Evolutionary conservation across 2,329 filamentous ascomycete genomes (phyloP).

Genomic region (Colletotrichum sp.): DNA sequence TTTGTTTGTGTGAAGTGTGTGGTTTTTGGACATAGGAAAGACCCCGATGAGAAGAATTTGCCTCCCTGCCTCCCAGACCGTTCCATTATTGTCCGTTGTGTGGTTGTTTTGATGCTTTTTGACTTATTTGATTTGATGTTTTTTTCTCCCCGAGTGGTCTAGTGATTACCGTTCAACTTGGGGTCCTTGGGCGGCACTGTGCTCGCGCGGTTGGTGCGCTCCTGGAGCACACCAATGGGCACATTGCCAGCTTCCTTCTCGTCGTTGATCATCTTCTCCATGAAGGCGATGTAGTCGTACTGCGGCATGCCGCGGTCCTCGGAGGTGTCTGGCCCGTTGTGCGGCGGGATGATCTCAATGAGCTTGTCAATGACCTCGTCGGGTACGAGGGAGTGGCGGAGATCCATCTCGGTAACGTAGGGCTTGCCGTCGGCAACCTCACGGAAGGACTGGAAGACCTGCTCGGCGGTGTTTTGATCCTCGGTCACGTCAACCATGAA

Average conservation of each 20-base stretch:
- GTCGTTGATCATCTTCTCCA: conserved; percentile 79
- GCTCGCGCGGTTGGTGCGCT: conserved; percentile 36
- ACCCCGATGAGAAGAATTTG: background rate
- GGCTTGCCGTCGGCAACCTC: conserved; percentile 99
- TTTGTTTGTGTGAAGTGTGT: background rate
- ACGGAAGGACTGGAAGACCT: conserved; percentile 96
- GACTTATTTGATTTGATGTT: background rate
- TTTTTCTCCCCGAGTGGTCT: background rate
- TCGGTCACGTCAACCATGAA: conserved; percentile 99
- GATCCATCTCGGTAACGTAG: conserved; percentile 97
- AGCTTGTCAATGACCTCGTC: conserved; percentile 97
- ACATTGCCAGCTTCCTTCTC: conserved; percentile 32
- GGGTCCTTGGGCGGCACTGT: conserved; percentile 34
- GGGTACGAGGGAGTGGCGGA: conserved; percentile 91
- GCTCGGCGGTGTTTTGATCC: conserved; percentile 97
- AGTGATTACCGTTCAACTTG: conserved; percentile 39
- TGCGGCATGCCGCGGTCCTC: conserved; percentile 85
- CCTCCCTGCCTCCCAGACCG: background rate
- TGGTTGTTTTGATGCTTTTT: background rate
- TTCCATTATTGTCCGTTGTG: background rate
- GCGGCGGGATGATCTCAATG: conserved; percentile 82
- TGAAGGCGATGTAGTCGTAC: conserved; percentile 96
- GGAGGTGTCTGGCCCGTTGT: conserved; percentile 84
- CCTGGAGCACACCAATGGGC: conserved; percentile 35
- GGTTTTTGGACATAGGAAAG: background rate